These are phyloP conservation scores for Penicillium crystallinum DNA, from an alignment of 495 filamentous ascomycete species.

Conservation along the genomic window DNA sequence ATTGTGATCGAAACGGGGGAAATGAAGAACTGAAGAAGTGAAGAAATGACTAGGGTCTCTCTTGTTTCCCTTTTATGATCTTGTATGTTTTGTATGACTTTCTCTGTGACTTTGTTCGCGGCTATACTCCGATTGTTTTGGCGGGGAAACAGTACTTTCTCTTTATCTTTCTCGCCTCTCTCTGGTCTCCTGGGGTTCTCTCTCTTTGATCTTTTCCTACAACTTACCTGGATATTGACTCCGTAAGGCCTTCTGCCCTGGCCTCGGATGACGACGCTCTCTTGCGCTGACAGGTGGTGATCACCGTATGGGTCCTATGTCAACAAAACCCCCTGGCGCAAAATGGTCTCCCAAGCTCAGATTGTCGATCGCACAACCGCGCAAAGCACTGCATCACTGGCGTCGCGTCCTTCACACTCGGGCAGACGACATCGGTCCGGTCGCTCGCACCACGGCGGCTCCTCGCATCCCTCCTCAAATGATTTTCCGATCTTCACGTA, in stretches of 20 bases:
- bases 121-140: not conserved
- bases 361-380: slow-evolving; percentile 46
- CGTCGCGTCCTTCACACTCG: slow-evolving; percentile 51
- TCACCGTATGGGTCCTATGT: slow-evolving; percentile 7
- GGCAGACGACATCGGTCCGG: slow-evolving; percentile 63
- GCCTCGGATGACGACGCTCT: slow-evolving; percentile 12
- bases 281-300: slow-evolving; percentile 20
- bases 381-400: slow-evolving; percentile 54
- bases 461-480: slow-evolving; percentile 71
- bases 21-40: too few species aligned
- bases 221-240: not conserved
- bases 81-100: not conserved
- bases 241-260: not conserved
- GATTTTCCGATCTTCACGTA: slow-evolving; percentile 89
- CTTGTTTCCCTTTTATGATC: not conserved
- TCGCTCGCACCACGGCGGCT: slow-evolving; percentile 76
- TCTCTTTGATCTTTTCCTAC: not conserved
- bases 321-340: slow-evolving; percentile 3
- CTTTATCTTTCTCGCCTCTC: not conserved
- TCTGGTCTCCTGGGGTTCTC: not conserved
- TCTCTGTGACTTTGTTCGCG: not conserved
- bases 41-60: not conserved
- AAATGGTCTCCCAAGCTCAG: slow-evolving; percentile 74
- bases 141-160: not conserved
- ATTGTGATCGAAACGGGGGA: slow-evolving; percentile 3